These are phyloP conservation scores for Megacollybia marginata DNA, from an alignment of 768 basidiomycete genomes.

Conservation along the genomic window DNA sequence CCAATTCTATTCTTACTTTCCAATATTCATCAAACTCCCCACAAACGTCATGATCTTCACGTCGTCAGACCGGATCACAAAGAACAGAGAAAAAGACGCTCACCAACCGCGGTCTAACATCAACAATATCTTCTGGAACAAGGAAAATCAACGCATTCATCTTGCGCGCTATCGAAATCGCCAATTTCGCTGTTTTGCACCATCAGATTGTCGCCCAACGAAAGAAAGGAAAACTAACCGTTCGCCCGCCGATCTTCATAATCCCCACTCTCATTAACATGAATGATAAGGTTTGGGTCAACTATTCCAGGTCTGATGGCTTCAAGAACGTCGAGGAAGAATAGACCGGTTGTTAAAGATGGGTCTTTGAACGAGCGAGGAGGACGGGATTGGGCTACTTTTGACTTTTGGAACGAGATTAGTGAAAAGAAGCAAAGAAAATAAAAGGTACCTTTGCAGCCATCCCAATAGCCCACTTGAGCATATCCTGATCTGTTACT, in stretches of 20 bases:
- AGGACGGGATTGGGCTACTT: constrained; percentile 23
- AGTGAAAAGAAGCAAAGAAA: constrained; percentile 2
- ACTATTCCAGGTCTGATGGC: constrained; percentile 92
- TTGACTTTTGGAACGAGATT: too few relatives aligned
- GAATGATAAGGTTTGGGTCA: constrained; percentile 73
- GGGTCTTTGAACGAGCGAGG: constrained; percentile 97
- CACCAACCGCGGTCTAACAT: constrained; percentile 85
- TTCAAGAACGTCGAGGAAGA: constrained; percentile 90
- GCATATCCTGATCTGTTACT: constrained; percentile 87
- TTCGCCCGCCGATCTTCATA: constrained; percentile 92
- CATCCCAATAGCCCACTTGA: constrained; percentile 92
- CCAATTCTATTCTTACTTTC: not conserved
- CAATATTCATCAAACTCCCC: constrained; percentile 82
- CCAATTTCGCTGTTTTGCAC: constrained; percentile 69
- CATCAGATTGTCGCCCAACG: not conserved
- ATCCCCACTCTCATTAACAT: constrained; percentile 49
- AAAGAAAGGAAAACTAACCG: constrained; percentile 44
- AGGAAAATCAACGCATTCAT: constrained; percentile 94
- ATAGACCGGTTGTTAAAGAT: constrained; percentile 77
- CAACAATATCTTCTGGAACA: constrained; percentile 95
- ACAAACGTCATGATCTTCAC: constrained; percentile 89
- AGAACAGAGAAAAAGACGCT: constrained; percentile 14
- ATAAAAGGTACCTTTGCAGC: constrained; percentile 63
- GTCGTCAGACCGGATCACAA: not conserved
- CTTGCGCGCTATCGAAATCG: constrained; percentile 98